phyloP scores from a whole-genome alignment of 1,284 basidiomycete genomes.

The Tremellales sp. region DNA sequence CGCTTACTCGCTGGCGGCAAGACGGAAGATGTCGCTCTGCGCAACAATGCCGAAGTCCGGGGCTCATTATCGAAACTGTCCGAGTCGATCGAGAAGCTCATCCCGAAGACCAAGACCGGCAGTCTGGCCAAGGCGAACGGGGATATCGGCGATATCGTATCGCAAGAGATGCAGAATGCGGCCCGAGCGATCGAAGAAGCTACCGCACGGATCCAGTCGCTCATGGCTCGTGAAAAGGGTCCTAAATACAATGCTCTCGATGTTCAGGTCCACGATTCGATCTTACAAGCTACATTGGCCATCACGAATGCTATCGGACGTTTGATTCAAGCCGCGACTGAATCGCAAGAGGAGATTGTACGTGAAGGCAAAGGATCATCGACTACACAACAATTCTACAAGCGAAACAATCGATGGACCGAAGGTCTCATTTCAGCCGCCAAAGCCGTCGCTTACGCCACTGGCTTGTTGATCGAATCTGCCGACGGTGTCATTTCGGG shows the following conservation, averaged over 20 bases:
- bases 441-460: constrained; percentile 95
- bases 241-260: constrained; percentile 83
- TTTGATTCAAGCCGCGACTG: constrained; percentile 92
- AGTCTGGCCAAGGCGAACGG: constrained; percentile 74
- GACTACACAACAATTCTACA: constrained; percentile 95
- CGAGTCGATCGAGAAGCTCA: constrained; percentile 76
- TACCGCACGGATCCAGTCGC: constrained; percentile 79
- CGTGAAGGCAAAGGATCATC: constrained; percentile 88
- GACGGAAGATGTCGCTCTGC: constrained; percentile 80
- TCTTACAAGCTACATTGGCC: constrained; percentile 84
- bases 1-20: constrained; percentile 73
- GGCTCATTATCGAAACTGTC: constrained; percentile 77
- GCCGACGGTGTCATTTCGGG: constrained; percentile 97
- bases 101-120: constrained; percentile 80
- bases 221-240: constrained; percentile 81
- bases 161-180: constrained; percentile 92
- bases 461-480: constrained; percentile 92
- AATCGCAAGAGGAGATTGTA: constrained; percentile 97
- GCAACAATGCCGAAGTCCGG: constrained; percentile 83
- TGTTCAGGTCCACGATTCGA: constrained; percentile 96
- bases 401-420: constrained; percentile 99
- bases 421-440: constrained; percentile 98
- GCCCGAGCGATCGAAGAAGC: constrained; percentile 91
- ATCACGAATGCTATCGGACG: constrained; percentile 94
- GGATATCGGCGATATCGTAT: constrained; percentile 93